Evolutionary conservation across 2,329 filamentous ascomycete genomes (phyloP).

Genomic region (Apiospora aurea): DNA sequence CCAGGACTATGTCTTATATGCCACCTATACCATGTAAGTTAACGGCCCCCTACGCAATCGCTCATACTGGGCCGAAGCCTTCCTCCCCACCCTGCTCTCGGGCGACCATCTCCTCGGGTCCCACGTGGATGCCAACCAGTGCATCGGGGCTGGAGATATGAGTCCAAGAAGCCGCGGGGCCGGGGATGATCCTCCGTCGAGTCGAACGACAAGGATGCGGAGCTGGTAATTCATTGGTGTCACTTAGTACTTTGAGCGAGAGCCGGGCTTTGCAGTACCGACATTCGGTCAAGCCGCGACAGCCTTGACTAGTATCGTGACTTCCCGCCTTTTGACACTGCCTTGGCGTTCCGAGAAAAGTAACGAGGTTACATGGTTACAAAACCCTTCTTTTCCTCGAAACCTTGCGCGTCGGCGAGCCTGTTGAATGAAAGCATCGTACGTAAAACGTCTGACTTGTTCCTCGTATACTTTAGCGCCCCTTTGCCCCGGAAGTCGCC

Average conservation of each 20-base stretch:
- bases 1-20: too few species aligned
- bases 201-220: not conserved
- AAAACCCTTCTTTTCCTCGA: too few species aligned
- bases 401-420: too few species aligned
- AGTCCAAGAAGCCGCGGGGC: not conserved
- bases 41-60: too few species aligned
- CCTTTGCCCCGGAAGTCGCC: not conserved
- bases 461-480: not conserved
- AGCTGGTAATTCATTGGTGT: not conserved
- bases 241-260: not conserved
- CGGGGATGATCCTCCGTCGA: not conserved
- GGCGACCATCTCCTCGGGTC: not conserved
- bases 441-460: not conserved
- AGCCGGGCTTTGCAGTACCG: not conserved
- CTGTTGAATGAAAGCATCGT: not conserved
- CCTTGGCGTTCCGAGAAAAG: slow-evolving; percentile 9
- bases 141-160: not conserved
- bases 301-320: not conserved
- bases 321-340: not conserved
- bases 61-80: too few species aligned
- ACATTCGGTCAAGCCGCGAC: not conserved
- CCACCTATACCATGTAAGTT: too few species aligned
- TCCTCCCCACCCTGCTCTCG: not conserved
- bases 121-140: not conserved
- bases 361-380: not conserved